Conservation (phyloP, 192 early-diverging fungal genomes). For the Coemansia sp. region DNA sequence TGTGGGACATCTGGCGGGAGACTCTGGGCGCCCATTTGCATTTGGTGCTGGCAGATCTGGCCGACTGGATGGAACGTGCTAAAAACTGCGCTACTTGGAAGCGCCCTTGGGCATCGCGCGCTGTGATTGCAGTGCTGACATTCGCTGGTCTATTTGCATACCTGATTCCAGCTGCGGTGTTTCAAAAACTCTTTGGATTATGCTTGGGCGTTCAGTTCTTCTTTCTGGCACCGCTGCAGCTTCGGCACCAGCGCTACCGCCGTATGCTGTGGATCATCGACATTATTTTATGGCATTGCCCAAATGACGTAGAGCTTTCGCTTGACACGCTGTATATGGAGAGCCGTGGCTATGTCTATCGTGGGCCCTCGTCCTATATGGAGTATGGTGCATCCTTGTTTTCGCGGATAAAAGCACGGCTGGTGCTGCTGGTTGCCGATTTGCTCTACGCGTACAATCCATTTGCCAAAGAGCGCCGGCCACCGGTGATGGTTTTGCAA, state of each 20-base stretch:
- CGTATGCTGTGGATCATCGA: conserved; percentile 49
- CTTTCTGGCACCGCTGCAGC: conserved; percentile 47
- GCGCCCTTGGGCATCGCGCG: conserved; percentile 53
- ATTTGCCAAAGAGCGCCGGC: conserved; percentile 16
- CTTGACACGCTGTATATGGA: conserved; percentile 39
- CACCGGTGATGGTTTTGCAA: conserved; percentile 45
- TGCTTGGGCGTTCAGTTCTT: conserved; percentile 51
- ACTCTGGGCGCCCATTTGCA: conserved; percentile 49
- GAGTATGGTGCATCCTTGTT: background rate
- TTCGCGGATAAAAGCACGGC: conserved; percentile 8
- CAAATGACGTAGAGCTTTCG: conserved; percentile 48
- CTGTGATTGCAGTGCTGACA: conserved; percentile 23
- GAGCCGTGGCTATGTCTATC: conserved; percentile 4
- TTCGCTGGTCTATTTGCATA: conserved; percentile 31
- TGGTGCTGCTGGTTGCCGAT: conserved; percentile 21
- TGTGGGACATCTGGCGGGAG: conserved; percentile 54
- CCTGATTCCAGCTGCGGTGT: conserved; percentile 28
- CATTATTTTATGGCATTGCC: conserved; percentile 49
- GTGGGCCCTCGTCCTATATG: background rate
- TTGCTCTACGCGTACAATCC: conserved; percentile 37
- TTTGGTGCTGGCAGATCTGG: conserved; percentile 42
- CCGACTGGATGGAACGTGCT: conserved; percentile 54
- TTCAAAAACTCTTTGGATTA: conserved; percentile 38
- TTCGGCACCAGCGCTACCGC: conserved; percentile 48
- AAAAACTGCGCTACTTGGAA: conserved; percentile 54